Evolutionary conservation across 768 basidiomycete species (phyloP), one percentile per base, ranked within the genome.

Genomic region (Termitomyces sp.): DNA sequence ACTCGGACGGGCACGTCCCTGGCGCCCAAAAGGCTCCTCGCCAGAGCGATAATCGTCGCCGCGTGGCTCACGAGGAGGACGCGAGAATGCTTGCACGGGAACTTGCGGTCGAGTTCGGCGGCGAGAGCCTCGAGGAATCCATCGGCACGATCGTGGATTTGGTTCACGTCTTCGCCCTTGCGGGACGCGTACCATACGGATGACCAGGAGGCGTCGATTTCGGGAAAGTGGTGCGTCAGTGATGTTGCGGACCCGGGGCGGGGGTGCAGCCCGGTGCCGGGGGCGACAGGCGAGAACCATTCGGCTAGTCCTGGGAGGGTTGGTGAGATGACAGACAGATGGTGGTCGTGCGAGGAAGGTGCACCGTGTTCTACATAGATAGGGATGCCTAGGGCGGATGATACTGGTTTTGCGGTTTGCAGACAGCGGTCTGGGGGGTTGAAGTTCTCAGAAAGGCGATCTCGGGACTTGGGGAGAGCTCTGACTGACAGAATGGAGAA

Each of bases 311-410:
- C 87, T 89, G 59, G n/a, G 0, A 10, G n/a, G 14, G 55, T 47
- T 41, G 17, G 40, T 35, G 42, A 50, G 42, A 44, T 35, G 23
- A 33, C 31, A 9, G 31, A 33, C 14, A 21, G 38, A 19, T 21
- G 17, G 31, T 40, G 31, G 33, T 53, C 43, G 14, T 8, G 17
- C 1, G 10, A 38, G 15, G 50, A 30, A 23, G 33, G 62, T 71
- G 50, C 58, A 84, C 91, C 92, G 62, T 92, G 91, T 63, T 94
- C 92, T 14, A 88, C 80, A 60, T 80, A 87, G 51, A 94, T 80
- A 0, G 91, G 89, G 3, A 92, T 59, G 14, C 75, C 72, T 19
- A 94, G 75, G 0, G 81, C 79, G 40, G 73, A 67, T 15, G 92
- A 81, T 3, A 78, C 71, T 2, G 92, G 91, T 33, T 78, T 74